Base-by-base conservation (phyloP, 1,284 basidiomycete genomes). In the Microbotryum intermedium region DNA sequence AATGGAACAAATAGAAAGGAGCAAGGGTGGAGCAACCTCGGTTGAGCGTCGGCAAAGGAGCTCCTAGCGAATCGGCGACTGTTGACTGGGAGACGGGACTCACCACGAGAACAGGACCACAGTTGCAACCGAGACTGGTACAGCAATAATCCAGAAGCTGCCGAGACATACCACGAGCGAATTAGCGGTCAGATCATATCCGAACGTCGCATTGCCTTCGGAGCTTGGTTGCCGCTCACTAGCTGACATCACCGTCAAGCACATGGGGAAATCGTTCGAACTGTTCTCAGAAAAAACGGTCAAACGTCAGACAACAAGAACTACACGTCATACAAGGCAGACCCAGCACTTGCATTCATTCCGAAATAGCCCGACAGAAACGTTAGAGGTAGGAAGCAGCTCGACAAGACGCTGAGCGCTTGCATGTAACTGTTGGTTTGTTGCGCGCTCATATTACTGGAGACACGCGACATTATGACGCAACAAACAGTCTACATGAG, bases 341-440 rank as follows among this genome's bases (percentile, higher is more conserved):
- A 80, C 77, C 84, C 82, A 28, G 51, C 46, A 0, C 73, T 57
- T 70, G 86, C 85, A 73, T 86, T 86, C 84, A 86, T 86, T 45
- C 84, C 83, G 81, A 84, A 66, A 43, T 61, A 58, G 29, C 23
- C 25, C 26, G 25, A 86, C 20, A 87, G 76, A 29, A 86, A 77
- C 2, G 84, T 85, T 26, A 86, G 72, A 1, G 85, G 85, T 18
- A 86, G 73, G 75, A 83, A 86, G 66, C 85, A 82, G 69, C 86
- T 83, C 2, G 83, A 86, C 1, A 80, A 80, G 18, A 84, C 67
- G 8, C 83, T 84, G 48, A 84, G 73, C n/a, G 80, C 78, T 26
- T 79, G 79, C 83, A 86, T 85, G 45, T 82, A 80, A 70, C 82
- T 77, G 72, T 85, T 86, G 81, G 83, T 85, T 70, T 39, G 34